Conservation (phyloP, 2,329 filamentous ascomycete species). For the Epichloe elymi region DNA sequence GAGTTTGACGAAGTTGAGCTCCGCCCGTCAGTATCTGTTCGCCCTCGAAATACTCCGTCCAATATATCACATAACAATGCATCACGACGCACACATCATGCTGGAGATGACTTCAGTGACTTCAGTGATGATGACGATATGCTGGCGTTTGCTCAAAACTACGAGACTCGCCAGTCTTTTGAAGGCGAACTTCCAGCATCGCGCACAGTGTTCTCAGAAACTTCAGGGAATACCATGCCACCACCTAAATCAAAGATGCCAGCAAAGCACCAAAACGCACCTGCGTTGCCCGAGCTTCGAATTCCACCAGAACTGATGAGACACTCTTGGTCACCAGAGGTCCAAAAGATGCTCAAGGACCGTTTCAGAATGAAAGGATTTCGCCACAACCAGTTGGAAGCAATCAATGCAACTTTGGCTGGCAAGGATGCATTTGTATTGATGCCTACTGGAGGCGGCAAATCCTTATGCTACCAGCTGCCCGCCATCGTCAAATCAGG, state of each 20-base stretch:
- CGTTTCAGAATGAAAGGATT: constrained; percentile 79
- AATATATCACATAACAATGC: neutral
- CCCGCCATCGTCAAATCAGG: constrained; percentile 75
- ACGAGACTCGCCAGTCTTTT: constrained; percentile 28
- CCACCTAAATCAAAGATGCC: constrained; percentile 19
- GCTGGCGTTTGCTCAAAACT: constrained; percentile 37
- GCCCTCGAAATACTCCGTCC: neutral
- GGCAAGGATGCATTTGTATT: constrained; percentile 89
- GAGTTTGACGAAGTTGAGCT: constrained; percentile 18
- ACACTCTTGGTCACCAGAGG: constrained; percentile 74
- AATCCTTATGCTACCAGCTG: constrained; percentile 92
- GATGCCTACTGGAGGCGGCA: constrained; percentile 96
- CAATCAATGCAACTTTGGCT: constrained; percentile 81
- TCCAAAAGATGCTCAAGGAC: constrained; percentile 67
- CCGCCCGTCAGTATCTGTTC: constrained; percentile 4
- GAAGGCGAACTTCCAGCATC: constrained; percentile 11
- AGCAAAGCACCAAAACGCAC: constrained; percentile 19
- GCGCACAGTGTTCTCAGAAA: constrained; percentile 31
- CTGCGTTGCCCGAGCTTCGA: constrained; percentile 15
- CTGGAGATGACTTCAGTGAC: constrained; percentile 28
- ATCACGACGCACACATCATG: constrained; percentile 9
- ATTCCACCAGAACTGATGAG: constrained; percentile 45
- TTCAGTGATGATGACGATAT: constrained; percentile 39
- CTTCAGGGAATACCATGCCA: constrained; percentile 31
- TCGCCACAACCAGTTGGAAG: constrained; percentile 81